Base-by-base conservation (phyloP, 2,329 filamentous ascomycete genomes). In the Aureobasidium uvarum region DNA sequence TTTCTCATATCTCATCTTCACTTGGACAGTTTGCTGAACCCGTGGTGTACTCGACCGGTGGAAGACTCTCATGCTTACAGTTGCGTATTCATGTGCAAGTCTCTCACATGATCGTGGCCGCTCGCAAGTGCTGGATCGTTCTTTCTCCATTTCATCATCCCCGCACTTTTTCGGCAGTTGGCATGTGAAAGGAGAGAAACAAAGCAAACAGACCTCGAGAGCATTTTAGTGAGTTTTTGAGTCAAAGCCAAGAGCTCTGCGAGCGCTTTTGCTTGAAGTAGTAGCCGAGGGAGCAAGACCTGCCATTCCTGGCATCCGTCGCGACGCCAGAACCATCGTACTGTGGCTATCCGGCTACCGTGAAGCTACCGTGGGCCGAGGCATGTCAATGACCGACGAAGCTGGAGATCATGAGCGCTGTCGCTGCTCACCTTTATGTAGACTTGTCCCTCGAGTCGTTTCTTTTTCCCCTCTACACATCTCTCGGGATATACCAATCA, bases 391-490 rank as follows among this genome's bases (percentile, higher is more conserved):
- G 45, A 51, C 28, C 54, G 52, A 23, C 51, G 63, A 59, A 65
- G 52, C 52, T 51, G 51, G 63, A 59, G 63, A 65, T 56, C n/a
- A 45, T 56, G 50, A 28, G 36, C 36, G 58, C 51, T 38, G 25
- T 56, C 62, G 16, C 51, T 56, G 31, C 16, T 10, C 28, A 36
- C 14, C 63, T 48, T 59, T 65, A 65, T 65, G 63, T 65, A 65
- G 25, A 41, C 33, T 65, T 36, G 45, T 58, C 31, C 51, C 56
- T 51, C 59, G 33, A 41, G 16, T 52, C 51, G 13, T 67, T 56
- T 39, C 60, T 62, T 65, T 66, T 56, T 60, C 58, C 33, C 33
- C 51, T 20, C 50, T 43, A 50, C 43, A 62, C 28, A 66, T 66
- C 54, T 41, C 25, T 36, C 39, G 58, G 46, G 58, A 50, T 62